These are phyloP conservation scores for Cyberlindnera mrakii DNA, from an alignment of 805 yeast species.

Conservation along the genomic window DNA sequence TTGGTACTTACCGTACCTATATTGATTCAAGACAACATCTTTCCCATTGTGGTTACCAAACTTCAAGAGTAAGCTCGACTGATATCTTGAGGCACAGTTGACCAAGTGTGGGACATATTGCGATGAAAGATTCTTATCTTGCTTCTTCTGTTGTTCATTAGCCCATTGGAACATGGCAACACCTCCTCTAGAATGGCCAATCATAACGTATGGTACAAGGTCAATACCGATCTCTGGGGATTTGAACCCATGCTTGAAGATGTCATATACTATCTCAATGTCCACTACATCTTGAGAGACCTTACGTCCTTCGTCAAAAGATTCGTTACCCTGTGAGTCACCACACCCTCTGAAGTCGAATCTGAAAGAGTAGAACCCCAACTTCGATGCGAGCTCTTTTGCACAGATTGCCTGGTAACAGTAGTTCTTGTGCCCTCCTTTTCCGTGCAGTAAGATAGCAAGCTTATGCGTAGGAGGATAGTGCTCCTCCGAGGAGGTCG, in stretches of 20 bases:
- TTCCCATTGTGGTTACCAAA: constrained; percentile 8
- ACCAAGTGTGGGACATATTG: constrained; percentile 57
- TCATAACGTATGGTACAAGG: constrained; percentile 48
- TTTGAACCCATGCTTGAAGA: constrained; percentile 21
- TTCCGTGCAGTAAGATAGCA: constrained; percentile 75
- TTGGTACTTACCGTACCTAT: constrained; percentile 45
- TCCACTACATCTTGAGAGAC: constrained; percentile 66
- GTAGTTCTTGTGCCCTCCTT: constrained; percentile 77
- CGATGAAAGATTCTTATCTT: constrained; percentile 28
- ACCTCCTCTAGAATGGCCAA: constrained; percentile 79
- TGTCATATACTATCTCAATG: constrained; percentile 40
- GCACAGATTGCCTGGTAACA: constrained; percentile 67
- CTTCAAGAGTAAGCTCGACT: constrained; percentile 19
- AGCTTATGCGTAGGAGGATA: constrained; percentile 39
- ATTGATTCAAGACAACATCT: constrained; percentile 36
- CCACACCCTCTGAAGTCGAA: constrained; percentile 89
- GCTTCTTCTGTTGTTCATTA: constrained; percentile 33
- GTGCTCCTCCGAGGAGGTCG: constrained; percentile 8
- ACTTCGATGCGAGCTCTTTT: constrained; percentile 44
- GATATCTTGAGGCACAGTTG: constrained; percentile 69
- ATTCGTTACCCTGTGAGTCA: constrained; percentile 45
- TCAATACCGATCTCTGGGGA: constrained; percentile 28
- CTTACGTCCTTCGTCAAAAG: constrained; percentile 41
- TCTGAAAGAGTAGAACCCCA: constrained; percentile 63
- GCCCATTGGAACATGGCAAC: constrained; percentile 75